Evolutionary conservation across 2,329 filamentous ascomycete species (phyloP).

Genomic region (Colletotrichum brevisporum): DNA sequence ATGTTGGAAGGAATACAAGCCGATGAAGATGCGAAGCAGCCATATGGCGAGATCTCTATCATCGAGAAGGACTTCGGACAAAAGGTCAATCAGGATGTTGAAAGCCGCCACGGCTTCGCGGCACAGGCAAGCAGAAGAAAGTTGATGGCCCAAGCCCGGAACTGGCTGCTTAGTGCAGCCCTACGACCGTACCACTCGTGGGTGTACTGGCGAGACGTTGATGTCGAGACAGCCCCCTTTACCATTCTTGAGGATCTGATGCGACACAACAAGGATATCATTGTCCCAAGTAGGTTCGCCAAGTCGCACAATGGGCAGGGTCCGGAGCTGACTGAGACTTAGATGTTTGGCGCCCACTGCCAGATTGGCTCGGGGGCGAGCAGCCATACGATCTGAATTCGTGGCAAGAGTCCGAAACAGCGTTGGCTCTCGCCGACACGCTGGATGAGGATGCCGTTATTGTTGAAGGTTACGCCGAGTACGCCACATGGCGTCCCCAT

Average conservation of each 20-base stretch:
- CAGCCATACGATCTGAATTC: constrained; percentile 99
- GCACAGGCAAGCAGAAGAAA: constrained; percentile 95
- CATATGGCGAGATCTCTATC: constrained; percentile 96
- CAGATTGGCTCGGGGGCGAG: constrained; percentile 98
- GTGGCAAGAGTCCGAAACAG: constrained; percentile 99
- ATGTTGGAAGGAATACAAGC: constrained; percentile 85
- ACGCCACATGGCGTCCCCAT: constrained; percentile 98
- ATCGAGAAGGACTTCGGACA: constrained; percentile 99
- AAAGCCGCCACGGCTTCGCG: constrained; percentile 96
- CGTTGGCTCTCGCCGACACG: constrained; percentile 91
- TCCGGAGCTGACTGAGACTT: constrained; percentile 45
- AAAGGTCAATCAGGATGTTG: constrained; percentile 96
- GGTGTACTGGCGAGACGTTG: constrained; percentile 99
- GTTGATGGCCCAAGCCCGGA: constrained; percentile 96
- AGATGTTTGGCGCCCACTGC: constrained; percentile 99
- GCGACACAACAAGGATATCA: constrained; percentile 98
- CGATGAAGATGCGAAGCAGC: constrained; percentile 82
- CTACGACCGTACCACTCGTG: constrained; percentile 96
- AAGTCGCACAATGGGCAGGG: too few relatives aligned
- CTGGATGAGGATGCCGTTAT: constrained; percentile 98
- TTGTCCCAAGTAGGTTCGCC: constrained; percentile 89
- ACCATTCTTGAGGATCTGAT: constrained; percentile 98
- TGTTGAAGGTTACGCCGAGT: constrained; percentile 98
- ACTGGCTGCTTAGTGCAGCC: constrained; percentile 95
- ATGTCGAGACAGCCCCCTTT: constrained; percentile 96